phyloP scores from a whole-genome alignment of 805 yeast species.

The Saturnispora hagleri region DNA sequence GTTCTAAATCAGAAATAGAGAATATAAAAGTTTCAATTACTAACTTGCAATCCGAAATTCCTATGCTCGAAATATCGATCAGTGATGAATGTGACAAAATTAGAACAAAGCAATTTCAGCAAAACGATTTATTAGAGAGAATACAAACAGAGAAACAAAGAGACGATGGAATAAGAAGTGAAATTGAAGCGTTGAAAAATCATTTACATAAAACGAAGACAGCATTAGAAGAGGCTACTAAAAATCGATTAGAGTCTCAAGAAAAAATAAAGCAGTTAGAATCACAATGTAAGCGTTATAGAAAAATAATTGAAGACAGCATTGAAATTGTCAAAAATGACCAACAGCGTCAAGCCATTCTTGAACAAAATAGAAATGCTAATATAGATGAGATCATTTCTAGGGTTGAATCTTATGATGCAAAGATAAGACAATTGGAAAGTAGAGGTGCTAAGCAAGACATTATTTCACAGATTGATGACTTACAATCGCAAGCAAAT shows the following conservation, averaged over 20 bases:
- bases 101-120: slow-evolving; percentile 19
- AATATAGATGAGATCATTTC: slow-evolving; percentile 55
- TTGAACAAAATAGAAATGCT: slow-evolving; percentile 54
- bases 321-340: slow-evolving; percentile 54
- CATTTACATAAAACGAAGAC: slow-evolving; percentile 39
- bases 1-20: slow-evolving; percentile 46
- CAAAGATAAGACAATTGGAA: slow-evolving; percentile 58
- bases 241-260: slow-evolving; percentile 28
- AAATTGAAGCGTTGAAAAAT: slow-evolving; percentile 49
- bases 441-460: slow-evolving; percentile 70
- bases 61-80: slow-evolving; percentile 27
- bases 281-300: slow-evolving; percentile 29
- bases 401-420: slow-evolving; percentile 46
- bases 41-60: slow-evolving; percentile 28
- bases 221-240: slow-evolving; percentile 42
- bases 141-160: slow-evolving; percentile 49
- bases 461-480: slow-evolving; percentile 86
- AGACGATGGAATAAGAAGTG: slow-evolving; percentile 65
- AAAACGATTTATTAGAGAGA: slow-evolving; percentile 25
- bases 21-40: slow-evolving; percentile 34
- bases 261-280: slow-evolving; percentile 21
- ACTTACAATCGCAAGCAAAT: slow-evolving; percentile 78
- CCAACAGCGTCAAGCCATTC: slow-evolving; percentile 42
- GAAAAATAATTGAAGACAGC: slow-evolving; percentile 1
- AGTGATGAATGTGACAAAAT: slow-evolving; percentile 21